Conservation (phyloP, 2,329 filamentous ascomycete species). For the Amesomyces nigricolor region DNA sequence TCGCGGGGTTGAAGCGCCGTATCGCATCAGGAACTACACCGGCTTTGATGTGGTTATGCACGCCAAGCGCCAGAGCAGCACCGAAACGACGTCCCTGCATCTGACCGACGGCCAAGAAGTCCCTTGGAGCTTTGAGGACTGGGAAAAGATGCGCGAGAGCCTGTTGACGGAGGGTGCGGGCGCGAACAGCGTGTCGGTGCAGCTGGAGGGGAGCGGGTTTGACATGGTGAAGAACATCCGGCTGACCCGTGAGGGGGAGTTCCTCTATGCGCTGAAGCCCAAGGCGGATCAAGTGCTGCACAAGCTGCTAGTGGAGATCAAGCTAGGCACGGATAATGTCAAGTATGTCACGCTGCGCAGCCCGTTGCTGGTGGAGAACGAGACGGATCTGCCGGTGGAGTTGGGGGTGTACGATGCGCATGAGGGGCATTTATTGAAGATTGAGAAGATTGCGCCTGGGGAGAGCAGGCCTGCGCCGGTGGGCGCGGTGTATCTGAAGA, state of each 20-base stretch:
- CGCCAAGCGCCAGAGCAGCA: constrained; percentile 61
- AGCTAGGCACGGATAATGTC: constrained; percentile 87
- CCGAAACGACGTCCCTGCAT: constrained; percentile 68
- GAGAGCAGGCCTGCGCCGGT: constrained; percentile 87
- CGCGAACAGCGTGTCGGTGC: constrained; percentile 68
- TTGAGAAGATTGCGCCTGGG: constrained; percentile 93
- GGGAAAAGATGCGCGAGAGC: constrained; percentile 92
- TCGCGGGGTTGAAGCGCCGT: constrained; percentile 83
- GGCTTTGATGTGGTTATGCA: constrained; percentile 85
- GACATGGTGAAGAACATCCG: constrained; percentile 83
- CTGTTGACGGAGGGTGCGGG: constrained; percentile 76
- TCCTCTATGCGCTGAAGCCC: constrained; percentile 80
- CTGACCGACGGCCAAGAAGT: constrained; percentile 84
- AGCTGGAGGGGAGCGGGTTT: constrained; percentile 89
- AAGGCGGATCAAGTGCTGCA: constrained; percentile 81
- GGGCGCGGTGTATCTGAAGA: constrained; percentile 85
- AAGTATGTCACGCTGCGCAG: constrained; percentile 97
- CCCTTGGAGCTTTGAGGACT: constrained; percentile 95
- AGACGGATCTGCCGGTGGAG: constrained; percentile 93
- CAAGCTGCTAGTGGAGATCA: constrained; percentile 85
- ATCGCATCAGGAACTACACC: constrained; percentile 90
- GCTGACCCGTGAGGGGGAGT: constrained; percentile 91
- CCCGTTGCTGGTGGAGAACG: constrained; percentile 86
- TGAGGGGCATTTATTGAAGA: constrained; percentile 87
- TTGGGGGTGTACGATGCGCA: constrained; percentile 83